Conservation (phyloP, 2,329 filamentous ascomycete species). For the Diplodia corticola region DNA sequence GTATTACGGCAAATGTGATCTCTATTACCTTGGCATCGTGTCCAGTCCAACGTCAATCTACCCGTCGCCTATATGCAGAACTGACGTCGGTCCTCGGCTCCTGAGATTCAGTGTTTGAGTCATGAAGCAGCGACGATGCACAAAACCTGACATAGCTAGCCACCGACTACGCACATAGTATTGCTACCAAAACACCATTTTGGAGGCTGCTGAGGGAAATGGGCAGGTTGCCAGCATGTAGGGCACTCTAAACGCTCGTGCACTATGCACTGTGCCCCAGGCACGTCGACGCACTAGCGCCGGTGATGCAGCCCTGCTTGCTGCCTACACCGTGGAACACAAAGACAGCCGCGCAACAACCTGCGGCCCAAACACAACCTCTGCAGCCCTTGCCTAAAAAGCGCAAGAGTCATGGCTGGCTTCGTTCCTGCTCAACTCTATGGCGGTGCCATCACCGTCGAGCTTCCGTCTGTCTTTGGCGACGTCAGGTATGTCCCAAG, state of each 20-base stretch:
- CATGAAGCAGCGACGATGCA: background rate
- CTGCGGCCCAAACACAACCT: background rate
- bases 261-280: background rate
- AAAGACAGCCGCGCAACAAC: slow-evolving; percentile 2
- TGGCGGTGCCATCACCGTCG: slow-evolving; percentile 69
- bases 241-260: background rate
- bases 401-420: slow-evolving; percentile 44
- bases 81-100: background rate
- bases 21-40: no score
- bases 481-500: slow-evolving; percentile 65
- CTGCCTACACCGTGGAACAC: slow-evolving; percentile 12
- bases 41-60: no score
- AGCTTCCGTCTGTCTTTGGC: slow-evolving; percentile 67
- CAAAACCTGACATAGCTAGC: background rate
- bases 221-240: background rate
- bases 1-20: no score
- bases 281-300: background rate
- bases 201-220: background rate
- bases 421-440: slow-evolving; percentile 65
- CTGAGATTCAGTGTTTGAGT: background rate
- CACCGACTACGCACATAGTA: background rate
- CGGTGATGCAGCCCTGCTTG: background rate
- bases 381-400: background rate
- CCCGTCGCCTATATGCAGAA: no score
- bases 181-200: background rate